phyloP scores from a whole-genome alignment of 805 yeast species.

The Spathaspora arborariae region DNA sequence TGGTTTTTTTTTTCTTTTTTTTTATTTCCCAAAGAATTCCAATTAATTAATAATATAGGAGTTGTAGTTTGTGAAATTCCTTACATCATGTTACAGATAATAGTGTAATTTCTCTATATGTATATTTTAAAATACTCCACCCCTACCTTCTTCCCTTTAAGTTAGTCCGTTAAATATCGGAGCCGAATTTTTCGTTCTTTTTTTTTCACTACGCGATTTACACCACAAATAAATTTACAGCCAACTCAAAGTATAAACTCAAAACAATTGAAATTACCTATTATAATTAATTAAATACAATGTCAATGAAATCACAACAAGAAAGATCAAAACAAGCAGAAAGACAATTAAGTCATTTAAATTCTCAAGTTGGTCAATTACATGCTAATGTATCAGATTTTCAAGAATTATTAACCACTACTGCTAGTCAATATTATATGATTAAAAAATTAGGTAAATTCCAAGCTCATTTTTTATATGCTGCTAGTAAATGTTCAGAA shows the following conservation, averaged over 20 bases:
- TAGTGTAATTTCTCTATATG: too few relatives aligned
- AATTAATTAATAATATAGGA: too few relatives aligned
- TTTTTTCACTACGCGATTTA: not conserved
- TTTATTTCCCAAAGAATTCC: too few relatives aligned
- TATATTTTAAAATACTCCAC: too few relatives aligned
- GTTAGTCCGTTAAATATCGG: not conserved
- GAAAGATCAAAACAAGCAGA: conserved; percentile 1
- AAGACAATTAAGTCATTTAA: conserved; percentile 42
- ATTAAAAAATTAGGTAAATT: conserved; percentile 52
- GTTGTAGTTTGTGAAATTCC: too few relatives aligned
- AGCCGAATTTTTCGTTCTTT: not conserved
- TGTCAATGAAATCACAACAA: not conserved
- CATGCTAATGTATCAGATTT: conserved; percentile 54
- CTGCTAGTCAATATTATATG: conserved; percentile 49
- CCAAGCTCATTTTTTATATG: conserved; percentile 52
- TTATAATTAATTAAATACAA: not conserved
- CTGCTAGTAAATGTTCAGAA: conserved; percentile 39
- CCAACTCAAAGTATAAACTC: not conserved
- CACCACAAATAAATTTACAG: too few relatives aligned
- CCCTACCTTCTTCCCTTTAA: too few relatives aligned
- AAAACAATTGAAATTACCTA: not conserved
- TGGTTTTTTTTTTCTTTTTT: too few relatives aligned
- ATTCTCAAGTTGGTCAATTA: conserved; percentile 33
- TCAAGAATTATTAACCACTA: conserved; percentile 46
- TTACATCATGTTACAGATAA: too few relatives aligned